Evolutionary conservation across 2,329 filamentous ascomycete genomes (phyloP).

Genomic region (Beauveria scarabaeidicola): DNA sequence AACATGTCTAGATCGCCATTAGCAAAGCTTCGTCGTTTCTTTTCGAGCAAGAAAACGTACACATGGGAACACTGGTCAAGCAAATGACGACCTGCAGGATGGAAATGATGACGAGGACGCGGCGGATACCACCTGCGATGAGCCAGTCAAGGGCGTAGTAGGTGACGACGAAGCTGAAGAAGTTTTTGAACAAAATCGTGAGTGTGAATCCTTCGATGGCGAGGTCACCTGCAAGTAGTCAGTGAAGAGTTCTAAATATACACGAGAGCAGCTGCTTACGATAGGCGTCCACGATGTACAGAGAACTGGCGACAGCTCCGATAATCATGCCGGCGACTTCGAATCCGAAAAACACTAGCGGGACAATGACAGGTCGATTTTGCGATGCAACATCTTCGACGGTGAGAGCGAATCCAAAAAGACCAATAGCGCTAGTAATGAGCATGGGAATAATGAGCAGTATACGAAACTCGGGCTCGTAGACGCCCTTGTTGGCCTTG

Average conservation of each 20-base stretch:
- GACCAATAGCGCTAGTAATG: conserved; percentile 64
- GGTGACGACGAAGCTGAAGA: conserved; percentile 81
- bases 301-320: conserved; percentile 72
- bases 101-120: conserved; percentile 58
- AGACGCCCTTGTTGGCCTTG: conserved; percentile 66
- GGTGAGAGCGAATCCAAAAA: conserved; percentile 79
- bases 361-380: conserved; percentile 62
- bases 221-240: conserved; percentile 51
- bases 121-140: conserved; percentile 47
- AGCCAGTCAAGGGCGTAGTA: conserved; percentile 83
- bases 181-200: conserved; percentile 87
- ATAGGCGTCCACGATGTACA: conserved; percentile 92
- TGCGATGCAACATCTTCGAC: conserved; percentile 45
- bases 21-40: background rate
- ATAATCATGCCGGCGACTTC: conserved; percentile 88
- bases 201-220: conserved; percentile 84
- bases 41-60: conserved; percentile 45
- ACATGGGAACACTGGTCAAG: conserved; percentile 63
- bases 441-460: conserved; percentile 76
- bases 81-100: conserved; percentile 74
- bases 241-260: background rate
- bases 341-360: conserved; percentile 74
- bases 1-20: conserved; percentile 53
- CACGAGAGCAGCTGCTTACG: conserved; percentile 44
- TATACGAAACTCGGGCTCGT: conserved; percentile 87